Base-by-base conservation (phyloP, 331 rosid species). In the Erythrophleum ivorense region DNA sequence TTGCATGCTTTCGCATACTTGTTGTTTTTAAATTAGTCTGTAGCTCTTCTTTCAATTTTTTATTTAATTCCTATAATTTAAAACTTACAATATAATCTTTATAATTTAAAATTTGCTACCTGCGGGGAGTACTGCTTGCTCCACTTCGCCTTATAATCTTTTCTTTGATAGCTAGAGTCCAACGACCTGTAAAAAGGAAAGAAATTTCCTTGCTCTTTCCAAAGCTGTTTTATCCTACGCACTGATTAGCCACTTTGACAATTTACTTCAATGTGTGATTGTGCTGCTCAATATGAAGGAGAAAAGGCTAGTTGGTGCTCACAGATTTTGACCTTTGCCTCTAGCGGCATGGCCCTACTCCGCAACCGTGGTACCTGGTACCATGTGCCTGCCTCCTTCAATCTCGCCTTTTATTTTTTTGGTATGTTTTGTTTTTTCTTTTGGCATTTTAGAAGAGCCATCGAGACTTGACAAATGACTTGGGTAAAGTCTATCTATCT, bases 141-240 rank as follows among this genome's bases (percentile, higher is more conserved):
- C 63, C 75, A 63, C 73, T 80, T 40, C 31, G 6, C 10, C 24
- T 4, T 41, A 31, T 78, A n/a, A 14, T 65, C 7, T 6, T 36
- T 33, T 52, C n/a, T 58, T 57, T 65, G 24, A 69, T 49, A 62
- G 65, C 59, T 62, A 76, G 84, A 62, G 9, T 64, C 85, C 77
- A 71, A 76, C 5, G 18, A 54, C 16, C 34, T 34, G 67, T 43
- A 64, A 73, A 78, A n/a, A 55, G 10, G 6, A n/a, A 63, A 33
- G 36, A 38, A 71, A 50, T 52, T 38, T 21, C 41, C 78, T 63
- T 72, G 79, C 31, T 13, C 64, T 77, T 63, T 75, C 64, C 71
- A 14, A 31, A 29, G 71, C 54, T 33, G 41, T 18, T 55, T 15
- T n/a, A 2, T 50, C 14, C 38, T 71, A 29, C 41, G 4, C 41